Evolutionary conservation across 371 early-diverging fungal species (phyloP), one percentile per base, ranked within the genome.

Genomic region (Funneliformis caledonium): DNA sequence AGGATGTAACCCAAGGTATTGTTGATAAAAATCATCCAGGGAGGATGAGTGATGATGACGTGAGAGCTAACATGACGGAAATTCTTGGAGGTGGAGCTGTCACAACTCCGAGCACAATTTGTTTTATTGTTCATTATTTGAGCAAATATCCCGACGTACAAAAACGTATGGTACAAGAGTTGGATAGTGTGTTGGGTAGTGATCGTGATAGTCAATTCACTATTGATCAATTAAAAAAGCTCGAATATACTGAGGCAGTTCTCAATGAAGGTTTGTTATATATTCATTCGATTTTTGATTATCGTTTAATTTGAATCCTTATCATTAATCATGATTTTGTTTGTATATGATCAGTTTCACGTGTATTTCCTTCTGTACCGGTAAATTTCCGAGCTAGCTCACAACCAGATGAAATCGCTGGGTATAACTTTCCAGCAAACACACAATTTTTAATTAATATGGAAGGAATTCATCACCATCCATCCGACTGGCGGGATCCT

Each of bases 111-210:
- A 19, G 5, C 1, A 11, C 11, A 10, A 26, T 69, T 4, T 56
- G 56, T 48, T 68, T 19, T 45, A 69, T 79, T 16, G 50, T 79
- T 42, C 69, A 79, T 52, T 79, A 69, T 33, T 31, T 79, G 10
- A 14, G 7, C 1, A 14, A 79, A 7, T 6, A 79, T 56, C 79
- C 79, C 11, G 37, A 69, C 42, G 79, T 70, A 7, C 16, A 52
- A 37, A n/a, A 67, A 60, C 26, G 43, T 16, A 43, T 79, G 37
- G 16, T 33, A 42, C 50, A 79, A 50, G 79, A 79, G 69, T n/a
- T 79, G 3, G 37, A 52, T 22, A 31, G 12, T 12, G 45, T 69
- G 8, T 42, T 69, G 4, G 79, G 59, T 8, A 59, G 7, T 9
- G 48, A 79, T 52, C 52, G 56, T 10, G 45, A 43, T 69, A 31